Evolutionary conservation across 2,329 filamentous ascomycete species (phyloP), one percentile per base, ranked within the genome.

Genomic region (Cadophora luteo-olivacea): DNA sequence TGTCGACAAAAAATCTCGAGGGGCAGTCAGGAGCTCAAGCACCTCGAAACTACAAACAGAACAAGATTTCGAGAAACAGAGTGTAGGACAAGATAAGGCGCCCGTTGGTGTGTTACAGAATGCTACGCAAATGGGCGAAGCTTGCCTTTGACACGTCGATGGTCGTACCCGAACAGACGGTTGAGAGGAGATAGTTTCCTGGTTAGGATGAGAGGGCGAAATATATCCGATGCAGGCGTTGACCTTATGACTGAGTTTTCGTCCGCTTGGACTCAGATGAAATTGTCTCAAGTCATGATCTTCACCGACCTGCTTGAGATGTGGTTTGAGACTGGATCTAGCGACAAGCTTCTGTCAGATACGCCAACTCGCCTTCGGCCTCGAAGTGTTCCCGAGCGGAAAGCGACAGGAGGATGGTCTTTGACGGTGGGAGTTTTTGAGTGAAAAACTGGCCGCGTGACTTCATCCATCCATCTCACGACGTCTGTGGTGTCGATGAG

Each of bases 141-240:
- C 48, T 32, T 51, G 64, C 64, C 38, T 25, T 60, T 55, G 57
- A 61, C 64, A 61, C 64, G 48, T 66, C 57, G 57, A 22, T 11
- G 45, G 58, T 66, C 14, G 32, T 38, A 66, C 33, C 33, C 57
- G 9, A 60, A 5, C 36, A 41, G 33, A 60, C 2, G 22, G 25
- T 25, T 11, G 33, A 60, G 12, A 25, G 22, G 12, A 19, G 45
- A 36, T 25, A 14, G 22, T 45, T 24, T 19, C 22, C 57, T 19
- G n/a, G 19, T 58, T 19, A n/a, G 22, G 57, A 9, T 19, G 22
- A 29, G 57, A 60, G 22, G 22, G 22, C 41, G 57, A 25, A 29
- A 14, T 4, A 2, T 12, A 19, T 58, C 55, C n/a, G 9, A 58
- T 38, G 3, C 14, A 24, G 45, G 45, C 19, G 45, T 41, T 61